Conservation (phyloP, 805 yeast species). For the Peterozyma xylosa region DNA sequence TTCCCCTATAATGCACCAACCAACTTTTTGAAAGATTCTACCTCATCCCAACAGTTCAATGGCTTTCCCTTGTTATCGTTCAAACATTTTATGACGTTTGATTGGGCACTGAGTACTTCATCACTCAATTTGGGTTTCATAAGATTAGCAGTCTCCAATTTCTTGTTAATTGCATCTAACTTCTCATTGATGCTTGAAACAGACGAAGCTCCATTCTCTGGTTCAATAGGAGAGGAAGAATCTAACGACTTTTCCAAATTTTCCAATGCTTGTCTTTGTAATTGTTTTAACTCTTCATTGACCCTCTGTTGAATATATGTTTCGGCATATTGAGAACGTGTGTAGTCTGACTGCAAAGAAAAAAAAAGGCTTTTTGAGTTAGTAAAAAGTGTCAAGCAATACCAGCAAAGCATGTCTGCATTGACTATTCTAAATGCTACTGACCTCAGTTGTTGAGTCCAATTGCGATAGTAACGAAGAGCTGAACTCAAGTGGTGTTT, state of each 20-base stretch:
- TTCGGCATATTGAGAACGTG: conserved; percentile 64
- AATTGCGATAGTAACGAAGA: conserved; percentile 57
- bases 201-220: conserved; percentile 17
- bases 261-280: conserved; percentile 45
- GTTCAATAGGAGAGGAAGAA: conserved; percentile 26
- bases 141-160: conserved; percentile 21
- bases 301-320: conserved; percentile 62
- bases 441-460: conserved; percentile 48
- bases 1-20: conserved; percentile 35
- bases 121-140: conserved; percentile 23
- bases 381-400: no score
- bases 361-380: neutral
- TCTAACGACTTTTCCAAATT: conserved; percentile 44
- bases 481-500: conserved; percentile 61
- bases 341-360: conserved; percentile 41
- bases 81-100: conserved; percentile 50
- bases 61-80: conserved; percentile 55
- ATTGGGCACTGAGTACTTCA: conserved; percentile 38
- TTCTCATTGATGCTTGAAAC: conserved; percentile 20
- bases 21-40: conserved; percentile 56
- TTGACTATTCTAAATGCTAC: conserved; percentile 12
- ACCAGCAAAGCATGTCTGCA: no score
- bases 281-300: conserved; percentile 41
- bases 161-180: conserved; percentile 27
- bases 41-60: conserved; percentile 78